Percentiles rank a stretch among this genome's conserved stretches.
These are phyloP conservation scores for Colletotrichum sp. DNA, from an alignment of 2,329 filamentous ascomycete species.

Conservation along the genomic window DNA sequence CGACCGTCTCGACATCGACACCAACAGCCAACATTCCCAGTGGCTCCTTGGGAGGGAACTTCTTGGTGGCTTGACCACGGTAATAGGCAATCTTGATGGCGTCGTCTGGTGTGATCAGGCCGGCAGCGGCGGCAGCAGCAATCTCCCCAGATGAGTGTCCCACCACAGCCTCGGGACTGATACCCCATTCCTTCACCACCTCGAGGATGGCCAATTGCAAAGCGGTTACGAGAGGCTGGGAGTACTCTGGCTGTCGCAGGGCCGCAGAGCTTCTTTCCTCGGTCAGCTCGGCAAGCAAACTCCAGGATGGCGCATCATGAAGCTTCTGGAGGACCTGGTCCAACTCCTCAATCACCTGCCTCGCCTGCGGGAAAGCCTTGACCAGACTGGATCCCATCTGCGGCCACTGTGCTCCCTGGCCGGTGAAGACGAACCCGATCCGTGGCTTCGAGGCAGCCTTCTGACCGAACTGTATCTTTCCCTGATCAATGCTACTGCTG, in stretches of 20 bases:
- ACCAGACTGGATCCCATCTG: conserved; percentile 27
- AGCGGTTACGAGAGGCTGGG: conserved; percentile 41
- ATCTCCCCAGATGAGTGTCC: conserved; percentile 26
- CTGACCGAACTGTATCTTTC: background rate
- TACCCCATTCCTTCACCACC: conserved; percentile 23
- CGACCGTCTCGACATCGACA: background rate
- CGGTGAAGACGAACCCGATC: conserved; percentile 29
- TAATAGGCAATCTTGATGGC: conserved; percentile 10
- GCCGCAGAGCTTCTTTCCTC: conserved; percentile 13
- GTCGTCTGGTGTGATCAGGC: conserved; percentile 2
- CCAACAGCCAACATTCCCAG: background rate
- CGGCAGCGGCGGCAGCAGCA: conserved; percentile 21
- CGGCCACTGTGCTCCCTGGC: conserved; percentile 36
- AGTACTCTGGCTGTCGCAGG: conserved; percentile 31
- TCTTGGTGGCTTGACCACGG: background rate
- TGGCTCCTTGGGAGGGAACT: background rate
- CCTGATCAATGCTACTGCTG: background rate
- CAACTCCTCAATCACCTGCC: conserved; percentile 21
- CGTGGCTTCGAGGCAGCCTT: background rate
- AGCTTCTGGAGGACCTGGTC: conserved; percentile 22
- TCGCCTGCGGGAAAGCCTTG: background rate
- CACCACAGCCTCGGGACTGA: conserved; percentile 6
- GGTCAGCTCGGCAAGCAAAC: conserved; percentile 25
- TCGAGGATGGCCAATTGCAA: conserved; percentile 37
- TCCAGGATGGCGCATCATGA: background rate